A percentile compares a stretch with the other conserved stretches of the same genome.
Conservation (phyloP, 2,329 filamentous ascomycete species). For the Zymoseptoria ardabiliae region DNA sequence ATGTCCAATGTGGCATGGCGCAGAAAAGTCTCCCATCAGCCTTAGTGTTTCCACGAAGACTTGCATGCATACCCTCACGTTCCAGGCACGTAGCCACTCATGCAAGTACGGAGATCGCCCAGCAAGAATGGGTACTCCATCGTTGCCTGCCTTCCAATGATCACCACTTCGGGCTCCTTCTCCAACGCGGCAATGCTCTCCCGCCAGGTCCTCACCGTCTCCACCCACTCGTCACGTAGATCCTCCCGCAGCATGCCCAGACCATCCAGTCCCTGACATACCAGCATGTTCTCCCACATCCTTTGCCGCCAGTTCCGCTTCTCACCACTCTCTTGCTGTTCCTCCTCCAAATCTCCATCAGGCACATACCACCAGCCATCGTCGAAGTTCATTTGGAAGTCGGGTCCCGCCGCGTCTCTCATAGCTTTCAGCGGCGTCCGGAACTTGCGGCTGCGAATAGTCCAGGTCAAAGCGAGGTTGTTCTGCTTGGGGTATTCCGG, state of each 20-base stretch:
- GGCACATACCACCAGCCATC: slow-evolving; percentile 8
- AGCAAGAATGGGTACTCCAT: slow-evolving; percentile 14
- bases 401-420: slow-evolving; percentile 8
- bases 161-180: slow-evolving; percentile 11
- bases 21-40: no score
- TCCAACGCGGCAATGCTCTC: slow-evolving; percentile 13
- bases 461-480: slow-evolving; percentile 12
- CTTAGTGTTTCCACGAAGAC: not conserved
- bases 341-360: not conserved
- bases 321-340: not conserved
- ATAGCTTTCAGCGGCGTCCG: slow-evolving; percentile 22
- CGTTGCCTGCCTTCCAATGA: slow-evolving; percentile 9
- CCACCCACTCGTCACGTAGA: slow-evolving; percentile 12
- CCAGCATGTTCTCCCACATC: slow-evolving; percentile 23
- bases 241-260: slow-evolving; percentile 22
- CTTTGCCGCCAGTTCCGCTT: slow-evolving; percentile 17
- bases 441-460: slow-evolving; percentile 24
- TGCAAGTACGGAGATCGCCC: slow-evolving; percentile 12
- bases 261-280: slow-evolving; percentile 27
- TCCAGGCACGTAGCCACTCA: slow-evolving; percentile 10
- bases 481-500: slow-evolving; percentile 1
- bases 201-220: slow-evolving; percentile 14
- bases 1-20: no score
- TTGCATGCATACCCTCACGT: slow-evolving; percentile 1
- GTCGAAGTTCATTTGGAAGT: slow-evolving; percentile 11